Percentiles rank a stretch among this genome's conserved stretches.
phyloP scores from a whole-genome alignment of 441 rosid species.

The Euphorbia corollata region DNA sequence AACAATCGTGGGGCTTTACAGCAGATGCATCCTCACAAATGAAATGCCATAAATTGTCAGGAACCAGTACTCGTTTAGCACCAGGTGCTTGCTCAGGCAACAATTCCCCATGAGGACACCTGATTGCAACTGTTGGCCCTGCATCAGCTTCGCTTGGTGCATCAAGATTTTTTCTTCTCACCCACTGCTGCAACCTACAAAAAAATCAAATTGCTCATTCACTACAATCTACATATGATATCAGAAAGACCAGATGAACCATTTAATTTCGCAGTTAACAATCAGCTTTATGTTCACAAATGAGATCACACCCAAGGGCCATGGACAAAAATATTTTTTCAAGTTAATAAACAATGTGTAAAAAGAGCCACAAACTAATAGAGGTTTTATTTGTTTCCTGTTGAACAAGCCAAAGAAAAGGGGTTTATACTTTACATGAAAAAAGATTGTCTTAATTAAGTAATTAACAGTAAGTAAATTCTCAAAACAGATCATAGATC shows the following conservation, averaged over 20 bases:
- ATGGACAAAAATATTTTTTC: not conserved
- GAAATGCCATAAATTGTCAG: constrained; percentile 84
- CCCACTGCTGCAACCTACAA: constrained; percentile 94
- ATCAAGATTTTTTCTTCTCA: constrained; percentile 81
- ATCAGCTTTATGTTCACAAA: constrained; percentile 2
- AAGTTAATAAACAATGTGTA: not conserved
- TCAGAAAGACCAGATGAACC: not conserved
- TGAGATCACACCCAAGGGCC: not conserved
- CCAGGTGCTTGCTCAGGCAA: constrained; percentile 88
- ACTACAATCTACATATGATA: not conserved
- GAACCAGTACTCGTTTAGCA: constrained; percentile 80
- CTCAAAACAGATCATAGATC: not conserved
- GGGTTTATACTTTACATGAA: not conserved
- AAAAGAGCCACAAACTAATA: not conserved
- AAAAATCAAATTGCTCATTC: constrained; percentile 6
- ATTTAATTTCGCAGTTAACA: constrained; percentile 3
- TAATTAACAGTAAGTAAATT: not conserved
- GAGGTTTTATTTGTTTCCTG: not conserved
- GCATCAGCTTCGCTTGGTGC: constrained; percentile 93
- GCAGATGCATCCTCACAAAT: constrained; percentile 66
- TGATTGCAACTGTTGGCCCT: constrained; percentile 73
- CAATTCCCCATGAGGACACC: constrained; percentile 73
- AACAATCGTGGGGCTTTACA: constrained; percentile 62
- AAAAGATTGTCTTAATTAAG: not conserved
- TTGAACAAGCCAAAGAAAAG: not conserved